Evolutionary conservation across 2,329 filamentous ascomycete species (phyloP).

Genomic region (Phaeosphaeriaceae sp.): DNA sequence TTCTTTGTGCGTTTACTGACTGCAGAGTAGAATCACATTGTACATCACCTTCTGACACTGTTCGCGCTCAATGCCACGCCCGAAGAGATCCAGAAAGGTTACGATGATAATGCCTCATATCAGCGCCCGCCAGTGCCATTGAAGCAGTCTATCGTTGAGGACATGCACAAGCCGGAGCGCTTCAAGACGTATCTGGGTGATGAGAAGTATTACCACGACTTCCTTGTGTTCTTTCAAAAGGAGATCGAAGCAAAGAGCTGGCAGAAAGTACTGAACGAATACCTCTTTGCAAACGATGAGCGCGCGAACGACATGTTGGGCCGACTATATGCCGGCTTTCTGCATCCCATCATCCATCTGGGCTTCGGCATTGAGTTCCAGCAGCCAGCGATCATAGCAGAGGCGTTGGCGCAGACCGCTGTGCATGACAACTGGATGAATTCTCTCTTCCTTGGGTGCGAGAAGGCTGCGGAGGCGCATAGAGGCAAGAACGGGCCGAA

Average conservation of each 20-base stretch:
- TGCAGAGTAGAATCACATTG: constrained; percentile 69
- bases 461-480: constrained; percentile 53
- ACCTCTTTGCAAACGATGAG: constrained; percentile 72
- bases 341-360: constrained; percentile 85
- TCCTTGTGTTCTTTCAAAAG: constrained; percentile 75
- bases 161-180: constrained; percentile 63
- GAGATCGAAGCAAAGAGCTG: constrained; percentile 73
- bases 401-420: constrained; percentile 78
- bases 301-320: constrained; percentile 72
- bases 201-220: constrained; percentile 72
- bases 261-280: constrained; percentile 67
- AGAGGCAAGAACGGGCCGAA: constrained; percentile 15
- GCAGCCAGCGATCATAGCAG: constrained; percentile 81
- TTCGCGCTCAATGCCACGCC: constrained; percentile 76
- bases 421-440: constrained; percentile 69
- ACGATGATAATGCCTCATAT: constrained; percentile 69
- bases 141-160: constrained; percentile 59
- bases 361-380: constrained; percentile 84
- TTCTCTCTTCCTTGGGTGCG: constrained; percentile 61
- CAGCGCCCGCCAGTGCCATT: constrained; percentile 64
- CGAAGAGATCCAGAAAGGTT: constrained; percentile 67
- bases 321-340: constrained; percentile 71
- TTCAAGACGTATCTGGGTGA: constrained; percentile 70
- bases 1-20: neutral
- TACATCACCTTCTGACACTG: constrained; percentile 77